phyloP scores from a whole-genome alignment of 2,329 filamentous ascomycete genomes.

The Trichophyton verrucosum region DNA sequence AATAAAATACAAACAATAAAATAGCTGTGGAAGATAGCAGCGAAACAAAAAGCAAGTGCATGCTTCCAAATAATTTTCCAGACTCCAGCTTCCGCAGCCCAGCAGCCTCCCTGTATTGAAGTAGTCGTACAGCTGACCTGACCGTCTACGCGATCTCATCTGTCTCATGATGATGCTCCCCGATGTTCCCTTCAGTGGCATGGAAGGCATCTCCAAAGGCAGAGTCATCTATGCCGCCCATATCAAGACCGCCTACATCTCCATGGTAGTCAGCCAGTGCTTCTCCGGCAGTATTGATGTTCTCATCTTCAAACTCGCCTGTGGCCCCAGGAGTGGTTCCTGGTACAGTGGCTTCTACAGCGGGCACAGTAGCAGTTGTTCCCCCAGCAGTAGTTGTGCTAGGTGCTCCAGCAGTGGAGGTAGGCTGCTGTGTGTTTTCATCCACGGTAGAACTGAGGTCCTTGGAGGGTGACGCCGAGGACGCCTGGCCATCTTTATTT shows the following conservation, averaged over 20 bases:
- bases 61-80: neutral
- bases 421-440: slow-evolving; percentile 6
- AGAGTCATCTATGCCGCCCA: slow-evolving; percentile 60
- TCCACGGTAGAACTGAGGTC: neutral
- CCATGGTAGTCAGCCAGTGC: slow-evolving; percentile 56
- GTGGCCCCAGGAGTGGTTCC: slow-evolving; percentile 10
- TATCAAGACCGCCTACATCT: slow-evolving; percentile 40
- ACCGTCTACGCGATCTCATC: slow-evolving; percentile 28
- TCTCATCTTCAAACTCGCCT: slow-evolving; percentile 11
- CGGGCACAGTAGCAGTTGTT: slow-evolving; percentile 31
- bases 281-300: slow-evolving; percentile 55
- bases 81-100: neutral
- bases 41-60: neutral
- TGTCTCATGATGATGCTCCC: slow-evolving; percentile 24
- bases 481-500: slow-evolving; percentile 44
- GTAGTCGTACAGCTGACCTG: neutral
- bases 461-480: slow-evolving; percentile 17
- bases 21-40: neutral
- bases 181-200: slow-evolving; percentile 37
- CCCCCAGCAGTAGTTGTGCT: neutral
- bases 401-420: neutral
- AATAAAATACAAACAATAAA: neutral
- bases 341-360: slow-evolving; percentile 20
- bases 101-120: too few relatives aligned
- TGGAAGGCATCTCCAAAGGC: slow-evolving; percentile 79